Percentiles rank a stretch among this genome's conserved stretches.
These are phyloP conservation scores for Polymyxa betae DNA, from an alignment of 208 protist species.

Conservation along the genomic window DNA sequence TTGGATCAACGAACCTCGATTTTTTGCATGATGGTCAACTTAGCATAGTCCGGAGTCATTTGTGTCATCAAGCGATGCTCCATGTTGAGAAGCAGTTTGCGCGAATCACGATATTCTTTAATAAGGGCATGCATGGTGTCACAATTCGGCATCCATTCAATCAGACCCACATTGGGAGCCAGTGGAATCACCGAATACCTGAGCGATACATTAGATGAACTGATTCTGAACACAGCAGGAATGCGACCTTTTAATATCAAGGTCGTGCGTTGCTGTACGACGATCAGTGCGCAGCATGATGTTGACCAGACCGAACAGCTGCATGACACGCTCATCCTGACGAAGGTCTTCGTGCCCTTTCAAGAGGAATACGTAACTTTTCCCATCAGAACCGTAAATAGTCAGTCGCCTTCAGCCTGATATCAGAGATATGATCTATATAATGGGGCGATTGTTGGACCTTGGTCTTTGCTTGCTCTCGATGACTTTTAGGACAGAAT, in stretches of 20 bases:
- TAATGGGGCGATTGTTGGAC: conserved; percentile 84
- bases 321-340: conserved; percentile 99
- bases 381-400: conserved; percentile 82
- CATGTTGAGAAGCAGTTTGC: conserved; percentile 88
- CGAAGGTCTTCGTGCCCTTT: conserved; percentile 96
- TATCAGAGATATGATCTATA: not conserved
- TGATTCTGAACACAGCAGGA: not conserved
- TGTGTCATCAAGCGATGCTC: conserved; percentile 87
- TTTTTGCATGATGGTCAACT: conserved; percentile 94
- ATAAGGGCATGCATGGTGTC: conserved; percentile 98
- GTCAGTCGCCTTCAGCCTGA: conserved; percentile 29
- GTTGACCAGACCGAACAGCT: conserved; percentile 99
- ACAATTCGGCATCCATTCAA: conserved; percentile 94
- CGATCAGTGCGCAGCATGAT: conserved; percentile 89
- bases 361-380: conserved; percentile 94
- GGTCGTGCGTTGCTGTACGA: conserved; percentile 70
- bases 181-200: conserved; percentile 98
- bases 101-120: conserved; percentile 90
- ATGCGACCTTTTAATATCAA: conserved; percentile 60
- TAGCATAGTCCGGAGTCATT: conserved; percentile 85
- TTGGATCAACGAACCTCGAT: conserved; percentile 91
- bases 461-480: conserved; percentile 97
- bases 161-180: conserved; percentile 96
- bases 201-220: conserved; percentile 73
- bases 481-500: conserved; percentile 90